Base-by-base conservation (phyloP, 208 protist genomes). In the Leishmania major region DNA sequence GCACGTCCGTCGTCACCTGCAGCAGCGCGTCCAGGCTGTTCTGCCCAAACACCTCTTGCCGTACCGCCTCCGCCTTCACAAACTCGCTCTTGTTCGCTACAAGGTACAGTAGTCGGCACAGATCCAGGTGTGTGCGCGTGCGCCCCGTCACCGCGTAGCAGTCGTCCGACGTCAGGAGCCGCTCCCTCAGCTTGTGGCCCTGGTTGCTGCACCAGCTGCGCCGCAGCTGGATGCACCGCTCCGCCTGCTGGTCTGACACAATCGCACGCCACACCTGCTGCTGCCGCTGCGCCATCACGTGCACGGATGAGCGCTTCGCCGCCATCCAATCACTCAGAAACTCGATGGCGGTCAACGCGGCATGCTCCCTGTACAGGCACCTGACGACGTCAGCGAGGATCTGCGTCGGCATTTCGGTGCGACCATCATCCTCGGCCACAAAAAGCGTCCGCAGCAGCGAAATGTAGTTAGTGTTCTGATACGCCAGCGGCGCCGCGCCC, bases 21-120 rank as follows among this genome's bases (percentile, higher is more conserved):
- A 94, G 80, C 59, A 94, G 28, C 22, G 81, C 76, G 49, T 92
- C 87, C 19, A 91, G 28, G 55, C 86, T 87, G 78, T 78, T 90
- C 40, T 83, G 75, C 35, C 87, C 88, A 62, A 91, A 91, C 51
- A 91, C 82, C 75, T 91, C 89, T 31, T 85, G 81, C 1, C 87
- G 82, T 0, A 94, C 87, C 81, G 91, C 87, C 64, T 91, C 85
- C 69, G 87, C 82, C 67, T 89, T 85, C 76, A 91, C 84, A 22
- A 94, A 55, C 69, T 94, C 87, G 78, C 84, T 92, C 35, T 78
- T 59, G 67, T 82, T 78, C 28, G 87, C 71, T 40, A 92, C 82
- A 28, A 88, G 73, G 60, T 84, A 86, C 22, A 94, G 47, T 22
- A 94, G 86, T 10, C 74, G 67, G 74, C 77, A 82, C 76, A 91